Base-by-base conservation (phyloP, 495 filamentous ascomycete genomes). In the Podospora comata region DNA sequence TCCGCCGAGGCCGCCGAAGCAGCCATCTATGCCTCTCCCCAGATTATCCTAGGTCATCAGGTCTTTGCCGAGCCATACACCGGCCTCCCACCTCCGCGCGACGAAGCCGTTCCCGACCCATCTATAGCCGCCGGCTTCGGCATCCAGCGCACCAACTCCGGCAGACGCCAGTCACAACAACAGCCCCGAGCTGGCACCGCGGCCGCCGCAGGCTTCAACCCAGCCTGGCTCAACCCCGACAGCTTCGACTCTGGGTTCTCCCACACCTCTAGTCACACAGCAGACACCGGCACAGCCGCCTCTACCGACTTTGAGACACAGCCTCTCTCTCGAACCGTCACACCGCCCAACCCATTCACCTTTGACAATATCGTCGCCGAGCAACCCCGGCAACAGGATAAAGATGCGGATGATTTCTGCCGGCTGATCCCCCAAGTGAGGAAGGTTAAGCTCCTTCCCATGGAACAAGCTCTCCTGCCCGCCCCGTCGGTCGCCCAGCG, bases 11-110 rank as follows among this genome's bases (percentile, higher is more conserved):
- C 92, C 4, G 93, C 92, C 20, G 91, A 93, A 61, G 83, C 87
- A 48, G 93, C 92, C 26, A 81, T 88, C 64, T 90, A 88, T 70
- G 84, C 85, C 69, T 93, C 90, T 44, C 93, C 93, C 0, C 90
- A 93, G 76, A 84, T 84, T 65, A 88, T 96, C 53, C 84, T 91
- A 60, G 92, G 92, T 3, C 85, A 92, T 73, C 77, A 89, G 53
- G 89, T 96, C 32, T 91, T 86, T 74, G 93, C 91, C 61, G 92
- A 97, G 79, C 82, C 84, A 15, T 97, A 92, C 70, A 81, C 86
- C 68, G 90, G 89, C 64, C 82, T 87, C 18, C 89, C 90, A 2
- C 92, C 92, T 1, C 79, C 82, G 16, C 83, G 83, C 62, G 91
- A 96, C 75, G 81, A 83, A 65, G 63, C 72, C 16, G 62, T 74